These are phyloP conservation scores for Tolypocladium paradoxum DNA, from an alignment of 2,329 filamentous ascomycete species.

Conservation along the genomic window DNA sequence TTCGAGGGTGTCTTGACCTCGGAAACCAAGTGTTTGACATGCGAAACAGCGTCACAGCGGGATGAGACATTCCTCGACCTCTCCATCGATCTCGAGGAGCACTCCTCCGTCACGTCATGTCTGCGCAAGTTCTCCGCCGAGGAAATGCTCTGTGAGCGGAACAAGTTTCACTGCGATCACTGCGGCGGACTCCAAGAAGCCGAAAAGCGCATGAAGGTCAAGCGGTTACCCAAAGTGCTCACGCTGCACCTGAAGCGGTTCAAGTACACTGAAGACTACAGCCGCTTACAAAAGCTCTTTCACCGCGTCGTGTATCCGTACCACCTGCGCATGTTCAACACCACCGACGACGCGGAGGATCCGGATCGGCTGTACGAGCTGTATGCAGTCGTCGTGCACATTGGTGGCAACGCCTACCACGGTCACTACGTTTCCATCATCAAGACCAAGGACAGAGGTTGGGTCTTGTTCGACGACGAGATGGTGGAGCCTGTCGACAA, in stretches of 20 bases:
- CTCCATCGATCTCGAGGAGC: constrained; percentile 89
- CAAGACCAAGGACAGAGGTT: constrained; percentile 91
- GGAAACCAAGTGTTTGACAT: constrained; percentile 92
- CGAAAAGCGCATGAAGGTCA: constrained; percentile 99
- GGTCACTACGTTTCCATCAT: constrained; percentile 97
- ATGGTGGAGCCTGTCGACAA: constrained; percentile 98
- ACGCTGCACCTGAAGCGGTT: constrained; percentile 93
- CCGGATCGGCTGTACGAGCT: constrained; percentile 91
- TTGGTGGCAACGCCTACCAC: constrained; percentile 92
- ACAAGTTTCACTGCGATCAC: constrained; percentile 98
- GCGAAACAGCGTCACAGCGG: constrained; percentile 87
- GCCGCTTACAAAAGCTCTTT: constrained; percentile 88
- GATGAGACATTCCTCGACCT: constrained; percentile 94
- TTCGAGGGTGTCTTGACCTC: constrained; percentile 93
- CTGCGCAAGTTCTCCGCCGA: constrained; percentile 93
- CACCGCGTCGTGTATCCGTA: constrained; percentile 96
- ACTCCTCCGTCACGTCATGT: constrained; percentile 93
- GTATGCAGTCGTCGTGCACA: constrained; percentile 95
- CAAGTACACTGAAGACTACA: constrained; percentile 95
- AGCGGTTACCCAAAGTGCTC: constrained; percentile 80
- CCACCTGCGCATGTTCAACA: constrained; percentile 93
- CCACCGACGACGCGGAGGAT: constrained; percentile 88
- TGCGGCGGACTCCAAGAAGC: constrained; percentile 95
- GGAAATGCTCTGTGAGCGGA: constrained; percentile 95
- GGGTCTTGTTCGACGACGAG: constrained; percentile 95